Percentiles rank a stretch among this genome's conserved stretches.
These are phyloP conservation scores for Turritis glabra DNA, from an alignment of 345 rosid genomes.

Conservation along the genomic window DNA sequence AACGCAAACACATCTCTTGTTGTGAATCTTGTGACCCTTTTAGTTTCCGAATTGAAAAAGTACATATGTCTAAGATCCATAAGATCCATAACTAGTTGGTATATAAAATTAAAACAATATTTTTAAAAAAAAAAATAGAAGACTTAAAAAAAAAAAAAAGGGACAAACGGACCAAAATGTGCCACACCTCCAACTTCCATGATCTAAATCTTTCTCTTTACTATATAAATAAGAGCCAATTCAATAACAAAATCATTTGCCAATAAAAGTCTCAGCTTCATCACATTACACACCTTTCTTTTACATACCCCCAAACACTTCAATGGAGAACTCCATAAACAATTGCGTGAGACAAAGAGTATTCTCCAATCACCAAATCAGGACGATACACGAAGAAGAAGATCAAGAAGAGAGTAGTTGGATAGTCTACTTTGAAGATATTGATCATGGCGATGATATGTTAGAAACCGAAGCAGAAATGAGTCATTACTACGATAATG, in stretches of 20 bases:
- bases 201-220: slow-evolving; percentile 8
- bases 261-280: slow-evolving; percentile 17
- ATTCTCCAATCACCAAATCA: slow-evolving; percentile 27
- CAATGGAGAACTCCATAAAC: slow-evolving; percentile 37
- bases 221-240: slow-evolving; percentile 20
- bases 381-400: slow-evolving; percentile 30
- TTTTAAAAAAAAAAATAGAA: background rate
- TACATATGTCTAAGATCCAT: slow-evolving; percentile 10
- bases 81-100: background rate
- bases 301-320: slow-evolving; percentile 33
- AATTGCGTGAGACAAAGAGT: slow-evolving; percentile 27
- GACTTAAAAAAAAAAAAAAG: background rate
- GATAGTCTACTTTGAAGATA: slow-evolving; percentile 35
- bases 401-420: slow-evolving; percentile 37
- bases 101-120: background rate
- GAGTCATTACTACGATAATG: slow-evolving; percentile 21
- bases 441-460: slow-evolving; percentile 32
- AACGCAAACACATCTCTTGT: slow-evolving; percentile 7
- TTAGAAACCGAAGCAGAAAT: slow-evolving; percentile 11
- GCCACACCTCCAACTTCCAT: slow-evolving; percentile 42
- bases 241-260: slow-evolving; percentile 14
- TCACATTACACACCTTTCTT: background rate
- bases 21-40: slow-evolving; percentile 5
- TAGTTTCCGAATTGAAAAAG: background rate
- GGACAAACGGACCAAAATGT: slow-evolving; percentile 34